Evolutionary conservation across 1,284 basidiomycete genomes (phyloP), one percentile per base, ranked within the genome.

Genomic region (Ganoderma sp.): DNA sequence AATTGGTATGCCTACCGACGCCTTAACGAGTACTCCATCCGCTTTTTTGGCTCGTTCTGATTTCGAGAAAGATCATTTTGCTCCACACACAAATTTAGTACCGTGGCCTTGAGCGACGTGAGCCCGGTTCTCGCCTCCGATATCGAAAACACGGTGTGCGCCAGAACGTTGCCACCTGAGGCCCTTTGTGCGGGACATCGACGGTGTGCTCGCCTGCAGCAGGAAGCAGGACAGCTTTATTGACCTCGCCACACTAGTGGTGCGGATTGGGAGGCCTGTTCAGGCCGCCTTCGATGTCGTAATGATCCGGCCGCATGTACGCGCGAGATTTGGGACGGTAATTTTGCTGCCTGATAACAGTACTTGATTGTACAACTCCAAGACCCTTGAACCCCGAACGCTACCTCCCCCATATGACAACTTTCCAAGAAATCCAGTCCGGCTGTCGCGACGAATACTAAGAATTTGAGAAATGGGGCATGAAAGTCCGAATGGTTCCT

Each of bases 351-450:
- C 48, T 52, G n/a, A 17, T 10, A 28, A 14, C 28, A 56, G 28
- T 32, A 56, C 32, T 32, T 12, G 28, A 17, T 32, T 34, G 52
- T 56, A 56, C 52, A 56, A 32, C 2, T 56, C 15, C 32, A 34
- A 34, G 52, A 22, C 22, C 58, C 37, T 41, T 42, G 22, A 10
- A 60, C n/a, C 39, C 19, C 28, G 22, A 39, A 25, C 25, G 39
- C 19, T 5, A 25, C 12, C 22, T 28, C 37, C 58, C n/a, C 32
- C n/a, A 25, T 42, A n/a, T 15, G 4, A 25, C 25, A 45, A 45
- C 43, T 37, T 39, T 25, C n/a, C 58, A 60, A 60, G 25, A 28
- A 25, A 60, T n/a, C n/a, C 17, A 60, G 41, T 22, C 41, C 58
- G 32, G 42, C 58, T 60, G 37, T 37, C 58, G 28, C 58, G 22